Evolutionary conservation across 495 filamentous ascomycete species (phyloP).

Genomic region (Astrocystis sublimbata): DNA sequence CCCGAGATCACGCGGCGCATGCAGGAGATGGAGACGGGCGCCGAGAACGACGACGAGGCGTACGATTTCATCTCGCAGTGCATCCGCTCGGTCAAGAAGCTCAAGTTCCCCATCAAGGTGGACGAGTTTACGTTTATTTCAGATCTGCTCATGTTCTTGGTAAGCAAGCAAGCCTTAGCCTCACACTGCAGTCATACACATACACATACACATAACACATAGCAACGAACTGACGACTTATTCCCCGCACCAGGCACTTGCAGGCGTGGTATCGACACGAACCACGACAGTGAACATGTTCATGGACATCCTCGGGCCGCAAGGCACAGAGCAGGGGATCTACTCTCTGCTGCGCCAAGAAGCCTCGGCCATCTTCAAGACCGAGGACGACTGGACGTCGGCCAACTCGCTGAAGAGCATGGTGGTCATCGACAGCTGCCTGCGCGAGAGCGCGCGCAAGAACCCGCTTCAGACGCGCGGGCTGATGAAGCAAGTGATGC

Average conservation of each 20-base stretch:
- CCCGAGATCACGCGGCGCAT: slow-evolving; percentile 1
- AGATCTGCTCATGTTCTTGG: slow-evolving; percentile 5
- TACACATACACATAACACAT: background rate
- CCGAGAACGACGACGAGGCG: background rate
- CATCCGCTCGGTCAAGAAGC: slow-evolving; percentile 1
- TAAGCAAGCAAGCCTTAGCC: background rate
- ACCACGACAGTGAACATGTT: background rate
- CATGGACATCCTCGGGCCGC: slow-evolving; percentile 1
- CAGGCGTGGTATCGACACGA: background rate
- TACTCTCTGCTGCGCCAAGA: background rate
- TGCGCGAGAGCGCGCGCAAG: slow-evolving; percentile 6
- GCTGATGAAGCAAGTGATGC: slow-evolving; percentile 20
- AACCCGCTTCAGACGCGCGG: slow-evolving; percentile 7
- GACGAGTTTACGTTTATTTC: slow-evolving; percentile 5
- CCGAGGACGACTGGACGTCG: slow-evolving; percentile 3
- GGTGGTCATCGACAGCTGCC: slow-evolving; percentile 8
- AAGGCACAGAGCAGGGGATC: background rate
- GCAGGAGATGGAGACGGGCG: background rate
- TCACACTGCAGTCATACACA: too few relatives aligned
- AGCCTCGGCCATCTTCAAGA: slow-evolving; percentile 5
- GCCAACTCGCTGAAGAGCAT: background rate
- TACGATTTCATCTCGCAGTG: background rate
- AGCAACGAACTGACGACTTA: background rate
- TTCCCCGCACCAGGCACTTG: slow-evolving; percentile 4
- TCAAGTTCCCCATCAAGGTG: background rate